Evolutionary conservation across 306 rosid species (phyloP).

Genomic region (Quercus engelmannii): DNA sequence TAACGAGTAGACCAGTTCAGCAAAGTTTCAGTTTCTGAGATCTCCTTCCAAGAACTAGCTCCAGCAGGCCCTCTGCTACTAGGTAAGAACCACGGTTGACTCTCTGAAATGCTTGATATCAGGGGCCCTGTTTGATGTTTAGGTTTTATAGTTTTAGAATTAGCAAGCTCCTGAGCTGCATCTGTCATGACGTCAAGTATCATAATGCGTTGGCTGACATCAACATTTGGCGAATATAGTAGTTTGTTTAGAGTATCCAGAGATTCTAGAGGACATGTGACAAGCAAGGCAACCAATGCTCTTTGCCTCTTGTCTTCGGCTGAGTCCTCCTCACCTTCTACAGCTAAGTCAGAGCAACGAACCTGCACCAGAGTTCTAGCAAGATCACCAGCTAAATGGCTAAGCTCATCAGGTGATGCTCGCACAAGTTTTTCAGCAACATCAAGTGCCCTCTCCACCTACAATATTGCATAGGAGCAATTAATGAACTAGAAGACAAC

Average conservation of each 20-base stretch:
- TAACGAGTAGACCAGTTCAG: slow-evolving; percentile 84
- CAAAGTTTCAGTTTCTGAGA: slow-evolving; percentile 56
- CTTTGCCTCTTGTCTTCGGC: slow-evolving; percentile 86
- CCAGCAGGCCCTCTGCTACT: slow-evolving; percentile 71
- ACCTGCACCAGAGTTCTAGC: slow-evolving; percentile 80
- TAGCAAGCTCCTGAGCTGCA: slow-evolving; percentile 89
- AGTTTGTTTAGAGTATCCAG: slow-evolving; percentile 68
- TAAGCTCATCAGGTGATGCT: slow-evolving; percentile 93
- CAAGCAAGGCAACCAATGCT: slow-evolving; percentile 72
- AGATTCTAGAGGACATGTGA: slow-evolving; percentile 70
- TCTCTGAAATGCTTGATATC: slow-evolving; percentile 66
- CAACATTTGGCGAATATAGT: slow-evolving; percentile 83
- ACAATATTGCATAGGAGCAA: slow-evolving; percentile 19
- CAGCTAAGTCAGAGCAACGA: slow-evolving; percentile 86
- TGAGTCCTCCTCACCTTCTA: slow-evolving; percentile 90
- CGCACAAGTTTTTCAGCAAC: slow-evolving; percentile 81
- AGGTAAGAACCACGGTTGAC: slow-evolving; percentile 90
- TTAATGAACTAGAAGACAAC: slow-evolving; percentile 1
- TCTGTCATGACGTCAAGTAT: slow-evolving; percentile 91
- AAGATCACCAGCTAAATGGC: slow-evolving; percentile 71
- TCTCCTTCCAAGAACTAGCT: slow-evolving; percentile 81
- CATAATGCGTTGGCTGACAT: slow-evolving; percentile 89
- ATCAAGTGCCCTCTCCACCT: slow-evolving; percentile 91
- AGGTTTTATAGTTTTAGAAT: slow-evolving; percentile 50
- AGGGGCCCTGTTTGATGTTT: slow-evolving; percentile 57